Evolutionary conservation across 2,329 filamentous ascomycete species (phyloP).

Genomic region (Aspergillus clavatus): DNA sequence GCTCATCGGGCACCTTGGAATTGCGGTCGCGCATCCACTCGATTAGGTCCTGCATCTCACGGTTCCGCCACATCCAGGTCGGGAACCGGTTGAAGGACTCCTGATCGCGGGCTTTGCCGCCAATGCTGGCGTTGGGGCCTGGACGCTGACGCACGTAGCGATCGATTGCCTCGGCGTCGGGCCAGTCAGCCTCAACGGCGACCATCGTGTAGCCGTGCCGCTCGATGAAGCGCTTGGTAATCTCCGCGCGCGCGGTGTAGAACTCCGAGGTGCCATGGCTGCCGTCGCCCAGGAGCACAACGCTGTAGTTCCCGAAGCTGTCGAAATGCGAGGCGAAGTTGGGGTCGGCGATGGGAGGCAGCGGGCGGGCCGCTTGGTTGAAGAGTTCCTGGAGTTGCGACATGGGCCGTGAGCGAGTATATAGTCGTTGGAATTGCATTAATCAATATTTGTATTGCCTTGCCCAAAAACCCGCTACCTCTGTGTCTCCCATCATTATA

Average conservation of each 20-base stretch:
- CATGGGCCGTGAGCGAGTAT: conserved; percentile 13
- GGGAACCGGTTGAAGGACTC: conserved; percentile 49
- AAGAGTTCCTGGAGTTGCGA: conserved; percentile 31
- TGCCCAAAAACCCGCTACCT: too few relatives aligned
- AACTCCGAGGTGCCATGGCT: conserved; percentile 55
- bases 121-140: conserved; percentile 30
- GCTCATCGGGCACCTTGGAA: conserved; percentile 23
- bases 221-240: conserved; percentile 48
- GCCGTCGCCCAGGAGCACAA: conserved; percentile 45
- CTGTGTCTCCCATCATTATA: too few relatives aligned
- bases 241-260: conserved; percentile 48
- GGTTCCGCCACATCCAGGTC: conserved; percentile 55
- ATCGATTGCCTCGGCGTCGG: conserved; percentile 49
- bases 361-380: conserved; percentile 31
- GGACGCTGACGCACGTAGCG: conserved; percentile 47
- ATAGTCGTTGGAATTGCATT: background rate
- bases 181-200: conserved; percentile 52
- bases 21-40: conserved; percentile 50
- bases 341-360: conserved; percentile 33
- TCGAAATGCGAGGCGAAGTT: conserved; percentile 42
- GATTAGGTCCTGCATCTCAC: conserved; percentile 48
- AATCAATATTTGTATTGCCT: too few relatives aligned
- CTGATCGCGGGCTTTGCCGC: conserved; percentile 22
- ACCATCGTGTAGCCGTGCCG: conserved; percentile 50
- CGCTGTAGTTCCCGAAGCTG: conserved; percentile 33